Evolutionary conservation across 345 rosid genomes (phyloP).

Genomic region (Acer saccharum): DNA sequence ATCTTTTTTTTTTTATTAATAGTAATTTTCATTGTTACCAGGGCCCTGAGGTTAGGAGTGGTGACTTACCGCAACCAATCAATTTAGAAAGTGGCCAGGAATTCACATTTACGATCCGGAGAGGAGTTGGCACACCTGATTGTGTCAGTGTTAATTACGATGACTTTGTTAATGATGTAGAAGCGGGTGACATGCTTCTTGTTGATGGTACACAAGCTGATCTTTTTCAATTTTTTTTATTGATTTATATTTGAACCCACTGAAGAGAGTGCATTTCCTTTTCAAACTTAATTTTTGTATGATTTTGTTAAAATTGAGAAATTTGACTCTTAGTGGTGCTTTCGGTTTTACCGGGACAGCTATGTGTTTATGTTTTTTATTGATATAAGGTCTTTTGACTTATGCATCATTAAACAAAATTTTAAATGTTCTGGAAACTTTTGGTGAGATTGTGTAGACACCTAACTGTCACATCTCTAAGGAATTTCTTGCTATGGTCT

Average conservation of each 20-base stretch:
- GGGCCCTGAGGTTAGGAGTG: constrained; percentile 99
- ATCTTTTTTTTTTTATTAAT: not conserved
- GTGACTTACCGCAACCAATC: constrained; percentile 95
- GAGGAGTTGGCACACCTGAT: constrained; percentile 85
- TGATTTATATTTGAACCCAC: not conserved
- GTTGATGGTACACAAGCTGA: constrained; percentile 78
- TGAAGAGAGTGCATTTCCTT: not conserved
- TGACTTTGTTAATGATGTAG: constrained; percentile 93
- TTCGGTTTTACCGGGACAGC: not conserved
- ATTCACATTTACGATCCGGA: constrained; percentile 84
- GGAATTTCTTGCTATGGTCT: constrained; percentile 1
- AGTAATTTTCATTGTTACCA: constrained; percentile 22
- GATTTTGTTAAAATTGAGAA: not conserved
- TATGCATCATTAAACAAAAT: not conserved
- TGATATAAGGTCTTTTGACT: not conserved
- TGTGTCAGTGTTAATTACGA: constrained; percentile 98
- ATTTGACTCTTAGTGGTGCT: not conserved
- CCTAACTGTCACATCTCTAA: not conserved
- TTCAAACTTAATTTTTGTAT: not conserved
- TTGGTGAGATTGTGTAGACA: not conserved
- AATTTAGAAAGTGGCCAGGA: constrained; percentile 75
- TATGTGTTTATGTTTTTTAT: too few species aligned
- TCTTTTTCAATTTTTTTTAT: not conserved
- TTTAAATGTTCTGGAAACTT: not conserved
- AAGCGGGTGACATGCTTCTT: constrained; percentile 94